Conservation (phyloP, 2,329 filamentous ascomycete genomes). For the Rhinocladiella mackenziei region DNA sequence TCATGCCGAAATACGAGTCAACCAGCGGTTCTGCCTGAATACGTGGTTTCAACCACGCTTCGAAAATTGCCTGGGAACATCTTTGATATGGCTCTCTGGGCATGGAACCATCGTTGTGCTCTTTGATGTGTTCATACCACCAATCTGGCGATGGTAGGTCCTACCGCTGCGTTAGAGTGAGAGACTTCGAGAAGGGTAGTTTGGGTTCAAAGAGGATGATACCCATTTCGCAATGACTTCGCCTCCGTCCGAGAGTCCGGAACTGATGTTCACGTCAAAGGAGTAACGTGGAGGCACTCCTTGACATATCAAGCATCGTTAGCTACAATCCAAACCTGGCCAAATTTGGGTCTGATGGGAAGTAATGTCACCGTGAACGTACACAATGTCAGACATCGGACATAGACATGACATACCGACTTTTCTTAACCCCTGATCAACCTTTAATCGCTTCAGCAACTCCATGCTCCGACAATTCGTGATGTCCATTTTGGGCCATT, state of each 20-base stretch:
- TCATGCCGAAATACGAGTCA: slow-evolving; percentile 31
- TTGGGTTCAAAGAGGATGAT: not conserved
- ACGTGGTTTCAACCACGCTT: slow-evolving; percentile 34
- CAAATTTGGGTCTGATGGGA: too few relatives aligned
- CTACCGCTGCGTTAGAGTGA: not conserved
- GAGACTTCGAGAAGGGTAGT: not conserved
- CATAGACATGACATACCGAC: not conserved
- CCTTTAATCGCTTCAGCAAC: slow-evolving; percentile 24
- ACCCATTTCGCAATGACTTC: slow-evolving; percentile 18
- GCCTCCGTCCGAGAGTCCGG: slow-evolving; percentile 12
- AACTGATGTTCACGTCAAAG: slow-evolving; percentile 16
- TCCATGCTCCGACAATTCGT: slow-evolving; percentile 38
- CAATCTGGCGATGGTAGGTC: slow-evolving; percentile 15
- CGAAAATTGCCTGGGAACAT: slow-evolving; percentile 36
- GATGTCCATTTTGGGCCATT: slow-evolving; percentile 40
- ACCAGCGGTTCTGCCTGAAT: slow-evolving; percentile 28
- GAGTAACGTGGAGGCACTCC: slow-evolving; percentile 17
- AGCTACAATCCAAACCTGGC: too few relatives aligned
- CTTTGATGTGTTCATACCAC: slow-evolving; percentile 27
- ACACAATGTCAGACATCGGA: too few relatives aligned
- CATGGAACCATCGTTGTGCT: slow-evolving; percentile 35
- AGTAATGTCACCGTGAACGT: too few relatives aligned
- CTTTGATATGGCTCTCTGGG: slow-evolving; percentile 35
- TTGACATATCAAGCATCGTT: too few relatives aligned
- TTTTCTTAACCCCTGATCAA: not conserved